Evolutionary conservation across 495 filamentous ascomycete genomes (phyloP).

Genomic region (Chaetomium cochliodes): DNA sequence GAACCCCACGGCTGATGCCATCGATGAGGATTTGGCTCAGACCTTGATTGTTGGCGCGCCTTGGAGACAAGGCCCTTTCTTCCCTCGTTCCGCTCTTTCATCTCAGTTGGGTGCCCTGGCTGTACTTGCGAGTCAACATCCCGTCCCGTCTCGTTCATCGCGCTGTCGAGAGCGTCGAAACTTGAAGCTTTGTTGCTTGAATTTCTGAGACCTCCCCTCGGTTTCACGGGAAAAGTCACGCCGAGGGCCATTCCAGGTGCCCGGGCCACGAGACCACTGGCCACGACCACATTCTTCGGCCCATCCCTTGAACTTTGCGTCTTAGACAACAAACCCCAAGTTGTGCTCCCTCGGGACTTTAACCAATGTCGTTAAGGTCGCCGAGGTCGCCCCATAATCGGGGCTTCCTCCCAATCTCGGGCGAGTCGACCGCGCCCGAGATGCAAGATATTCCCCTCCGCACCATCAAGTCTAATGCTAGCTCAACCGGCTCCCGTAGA

Average conservation of each 20-base stretch:
- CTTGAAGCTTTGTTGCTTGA: neutral
- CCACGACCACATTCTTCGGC: neutral
- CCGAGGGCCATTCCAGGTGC: neutral
- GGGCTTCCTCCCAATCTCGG: constrained; percentile 36
- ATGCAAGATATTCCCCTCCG: constrained; percentile 54
- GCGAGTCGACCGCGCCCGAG: constrained; percentile 33
- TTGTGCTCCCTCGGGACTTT: neutral
- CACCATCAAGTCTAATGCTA: constrained; percentile 49
- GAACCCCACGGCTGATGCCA: constrained; percentile 19
- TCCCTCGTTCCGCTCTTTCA: constrained; percentile 5
- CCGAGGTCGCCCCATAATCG: constrained; percentile 30
- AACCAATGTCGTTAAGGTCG: constrained; percentile 34
- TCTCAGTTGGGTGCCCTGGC: neutral
- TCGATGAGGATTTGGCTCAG: constrained; percentile 4
- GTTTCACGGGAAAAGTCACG: neutral
- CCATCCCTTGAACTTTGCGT: neutral
- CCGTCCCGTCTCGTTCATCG: neutral
- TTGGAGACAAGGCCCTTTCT: neutral
- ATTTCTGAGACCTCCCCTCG: neutral
- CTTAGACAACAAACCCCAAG: neutral
- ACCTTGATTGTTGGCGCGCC: neutral
- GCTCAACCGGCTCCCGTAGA: constrained; percentile 52
- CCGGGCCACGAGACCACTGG: neutral
- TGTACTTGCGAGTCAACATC: constrained; percentile 14
- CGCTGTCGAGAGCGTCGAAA: neutral